A percentile compares a stretch with the other conserved stretches of the same genome.
Conservation (phyloP, 345 rosid genomes). For the Eucalyptus tenuipes region DNA sequence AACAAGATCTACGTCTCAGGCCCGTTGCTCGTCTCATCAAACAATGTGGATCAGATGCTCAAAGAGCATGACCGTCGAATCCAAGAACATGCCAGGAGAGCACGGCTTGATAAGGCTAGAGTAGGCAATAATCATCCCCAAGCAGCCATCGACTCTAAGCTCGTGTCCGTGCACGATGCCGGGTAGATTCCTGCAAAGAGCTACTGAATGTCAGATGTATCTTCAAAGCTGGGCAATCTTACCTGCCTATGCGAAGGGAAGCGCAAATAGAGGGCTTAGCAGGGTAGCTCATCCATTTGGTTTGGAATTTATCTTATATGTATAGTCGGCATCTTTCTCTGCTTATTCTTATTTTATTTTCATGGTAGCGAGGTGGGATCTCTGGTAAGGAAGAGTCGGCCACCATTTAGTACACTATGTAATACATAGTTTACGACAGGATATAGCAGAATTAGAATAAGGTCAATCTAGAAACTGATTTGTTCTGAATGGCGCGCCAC, state of each 20-base stretch:
- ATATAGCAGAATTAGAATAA: neutral
- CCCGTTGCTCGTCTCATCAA: slow-evolving; percentile 59
- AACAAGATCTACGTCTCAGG: slow-evolving; percentile 86
- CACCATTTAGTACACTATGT: neutral
- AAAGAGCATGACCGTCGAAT: slow-evolving; percentile 72
- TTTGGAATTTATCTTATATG: neutral
- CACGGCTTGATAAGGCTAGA: slow-evolving; percentile 29
- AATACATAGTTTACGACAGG: neutral
- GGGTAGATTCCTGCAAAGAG: neutral
- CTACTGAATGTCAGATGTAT: neutral
- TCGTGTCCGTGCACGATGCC: neutral
- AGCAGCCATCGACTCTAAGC: neutral
- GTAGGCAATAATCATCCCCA: neutral
- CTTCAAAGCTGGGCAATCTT: neutral
- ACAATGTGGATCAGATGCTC: slow-evolving; percentile 82
- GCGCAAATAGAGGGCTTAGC: neutral
- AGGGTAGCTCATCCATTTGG: neutral
- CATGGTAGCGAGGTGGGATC: neutral
- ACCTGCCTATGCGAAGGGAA: neutral
- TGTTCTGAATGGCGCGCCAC: neutral
- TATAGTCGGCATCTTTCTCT: neutral
- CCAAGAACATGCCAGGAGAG: slow-evolving; percentile 54
- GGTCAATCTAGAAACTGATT: neutral
- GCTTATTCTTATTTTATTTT: neutral
- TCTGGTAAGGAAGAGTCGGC: neutral